Base-by-base conservation (phyloP, 106 monocot genomes). In the Iris macrosiphon region DNA sequence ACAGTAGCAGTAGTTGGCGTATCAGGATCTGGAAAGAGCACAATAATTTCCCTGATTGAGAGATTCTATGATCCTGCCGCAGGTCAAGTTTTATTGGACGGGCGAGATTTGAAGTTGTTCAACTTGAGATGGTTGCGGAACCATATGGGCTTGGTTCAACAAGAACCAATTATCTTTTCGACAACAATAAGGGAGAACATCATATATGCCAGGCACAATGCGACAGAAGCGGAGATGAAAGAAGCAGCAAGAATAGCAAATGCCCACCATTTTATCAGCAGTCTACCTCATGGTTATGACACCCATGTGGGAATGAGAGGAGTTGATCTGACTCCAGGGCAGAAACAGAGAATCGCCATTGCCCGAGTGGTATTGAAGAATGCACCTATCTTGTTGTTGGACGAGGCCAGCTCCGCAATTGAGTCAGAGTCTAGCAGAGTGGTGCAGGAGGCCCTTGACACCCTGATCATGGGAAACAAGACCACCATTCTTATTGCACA, bases 251-350 rank as follows among this genome's bases (percentile, higher is more conserved):
- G 98, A 49, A 99, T 99, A 45, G 98, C 98, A 22, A 99, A 99
- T 60, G 98, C 98, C 2, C 98, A 99, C 59, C 98, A 99, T 73
- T 99, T 99, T 62, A 92, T 99, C 31, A 99, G 98, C 71, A 91
- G 91, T 60, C 68, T 99, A 31, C 91, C 98, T 26, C 98, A 99
- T 66, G 98, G 98, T 2, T 99, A 99, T 25, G 98, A 99, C 39
- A 99, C 98, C 2, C 87, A 99, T 57, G 73, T 91, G 4, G 98
- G 98, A 1, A 98, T 91, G 83, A 91, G 98, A 60, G 98, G 91
- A 39, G 91, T 98, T 4, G 83, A 98, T 60, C 41, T 99, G 67
- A 99, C 87, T 27, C 75, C 83, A 6, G 98, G 91, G 15, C 98
- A 99, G 55, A 99, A 99, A 64, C 98, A 99, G 67, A 65, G 91